Conservation (phyloP, 257 asterid species). For the Ophiorrhiza pumila region DNA sequence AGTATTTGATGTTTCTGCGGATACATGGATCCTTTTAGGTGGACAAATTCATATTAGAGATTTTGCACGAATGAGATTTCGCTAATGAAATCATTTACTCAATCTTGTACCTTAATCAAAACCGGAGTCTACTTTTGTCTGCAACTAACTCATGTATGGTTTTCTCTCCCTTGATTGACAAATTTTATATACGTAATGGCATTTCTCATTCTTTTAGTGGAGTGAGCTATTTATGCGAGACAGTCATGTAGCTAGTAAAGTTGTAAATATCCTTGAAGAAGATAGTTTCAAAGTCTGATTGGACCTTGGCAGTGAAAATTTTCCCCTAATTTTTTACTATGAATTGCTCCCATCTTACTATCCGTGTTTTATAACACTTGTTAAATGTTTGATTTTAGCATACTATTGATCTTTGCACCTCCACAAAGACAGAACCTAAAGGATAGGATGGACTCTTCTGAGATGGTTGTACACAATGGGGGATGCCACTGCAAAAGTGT, state of each 20-base stretch:
- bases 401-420: neutral
- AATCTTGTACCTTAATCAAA: neutral
- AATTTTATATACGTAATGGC: too few relatives aligned
- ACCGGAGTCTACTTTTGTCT: neutral
- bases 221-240: neutral
- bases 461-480: conserved; percentile 54
- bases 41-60: neutral
- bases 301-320: too few relatives aligned
- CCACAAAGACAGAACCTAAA: neutral
- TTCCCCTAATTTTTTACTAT: too few relatives aligned
- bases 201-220: neutral
- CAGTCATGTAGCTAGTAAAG: neutral
- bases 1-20: neutral
- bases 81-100: neutral
- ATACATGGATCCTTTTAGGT: neutral
- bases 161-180: neutral
- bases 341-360: neutral
- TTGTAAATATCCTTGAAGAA: neutral
- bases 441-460: conserved; percentile 33
- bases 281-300: neutral
- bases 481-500: conserved; percentile 85
- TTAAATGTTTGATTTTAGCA: neutral
- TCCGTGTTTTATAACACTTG: neutral
- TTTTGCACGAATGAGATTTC: neutral
- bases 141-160: neutral